phyloP scores from a whole-genome alignment of 108 stramenopile genomes.

The Skeletonema tropicum region DNA sequence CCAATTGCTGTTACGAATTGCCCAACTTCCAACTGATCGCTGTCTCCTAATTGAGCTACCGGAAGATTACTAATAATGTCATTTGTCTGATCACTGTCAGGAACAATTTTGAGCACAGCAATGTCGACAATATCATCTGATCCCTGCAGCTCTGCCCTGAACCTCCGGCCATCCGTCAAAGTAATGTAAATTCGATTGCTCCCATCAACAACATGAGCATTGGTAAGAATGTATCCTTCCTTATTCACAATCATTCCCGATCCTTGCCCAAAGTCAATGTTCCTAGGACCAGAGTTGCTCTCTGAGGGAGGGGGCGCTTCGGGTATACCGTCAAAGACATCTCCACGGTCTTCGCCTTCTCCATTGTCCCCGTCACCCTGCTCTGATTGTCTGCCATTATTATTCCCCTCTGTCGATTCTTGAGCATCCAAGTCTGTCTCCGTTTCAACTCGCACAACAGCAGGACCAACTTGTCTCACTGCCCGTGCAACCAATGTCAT shows the following conservation, averaged over 20 bases:
- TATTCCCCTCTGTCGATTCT: background rate
- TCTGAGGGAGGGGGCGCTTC: conserved; percentile 34
- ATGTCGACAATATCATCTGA: conserved; percentile 89
- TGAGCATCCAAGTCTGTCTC: conserved; percentile 59
- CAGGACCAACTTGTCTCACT: conserved; percentile 77
- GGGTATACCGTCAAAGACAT: conserved; percentile 41
- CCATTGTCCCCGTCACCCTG: conserved; percentile 9
- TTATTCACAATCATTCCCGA: conserved; percentile 83
- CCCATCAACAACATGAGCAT: conserved; percentile 91
- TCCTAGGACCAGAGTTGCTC: conserved; percentile 5
- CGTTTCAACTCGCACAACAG: conserved; percentile 88
- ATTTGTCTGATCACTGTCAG: conserved; percentile 25
- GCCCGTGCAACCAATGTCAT: conserved; percentile 73
- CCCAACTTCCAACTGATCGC: conserved; percentile 78
- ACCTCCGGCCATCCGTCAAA: conserved; percentile 86
- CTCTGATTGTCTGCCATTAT: conserved; percentile 9
- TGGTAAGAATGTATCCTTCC: conserved; percentile 86
- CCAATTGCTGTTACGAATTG: conserved; percentile 84
- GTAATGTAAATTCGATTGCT: conserved; percentile 78
- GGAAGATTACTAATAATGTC: conserved; percentile 49
- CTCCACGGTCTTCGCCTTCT: conserved; percentile 39
- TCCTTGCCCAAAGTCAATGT: conserved; percentile 80
- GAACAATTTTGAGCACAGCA: conserved; percentile 86
- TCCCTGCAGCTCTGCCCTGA: conserved; percentile 70
- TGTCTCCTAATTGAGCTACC: conserved; percentile 81